Evolutionary conservation across 2,329 filamentous ascomycete species (phyloP).

Genomic region (Clonostachys rhizophaga): DNA sequence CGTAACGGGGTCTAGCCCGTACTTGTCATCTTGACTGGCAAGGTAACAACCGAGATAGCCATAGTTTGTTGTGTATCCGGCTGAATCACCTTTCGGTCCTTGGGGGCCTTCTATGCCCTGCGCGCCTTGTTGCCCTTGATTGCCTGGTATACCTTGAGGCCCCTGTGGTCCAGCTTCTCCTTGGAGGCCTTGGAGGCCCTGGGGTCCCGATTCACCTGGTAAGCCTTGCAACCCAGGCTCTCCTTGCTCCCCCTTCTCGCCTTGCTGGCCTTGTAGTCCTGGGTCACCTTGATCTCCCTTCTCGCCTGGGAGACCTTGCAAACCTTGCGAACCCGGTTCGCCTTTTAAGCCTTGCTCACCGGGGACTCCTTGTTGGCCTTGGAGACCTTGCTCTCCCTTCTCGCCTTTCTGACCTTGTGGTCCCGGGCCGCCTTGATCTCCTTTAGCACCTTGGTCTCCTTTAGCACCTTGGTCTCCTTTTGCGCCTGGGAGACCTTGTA

Average conservation of each 20-base stretch:
- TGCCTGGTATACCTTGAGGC: not conserved
- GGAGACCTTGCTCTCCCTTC: not conserved
- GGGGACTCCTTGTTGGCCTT: not conserved
- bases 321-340: not conserved
- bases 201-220: not conserved
- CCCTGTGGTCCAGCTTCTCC: not conserved
- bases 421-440: not conserved
- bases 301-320: not conserved
- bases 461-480: not conserved
- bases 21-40: too few species aligned
- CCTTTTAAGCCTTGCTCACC: not conserved
- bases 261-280: not conserved
- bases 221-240: too few species aligned
- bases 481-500: not conserved
- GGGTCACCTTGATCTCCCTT: not conserved
- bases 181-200: not conserved
- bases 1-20: too few species aligned
- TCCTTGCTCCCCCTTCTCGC: not conserved
- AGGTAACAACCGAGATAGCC: too few species aligned
- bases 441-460: not conserved
- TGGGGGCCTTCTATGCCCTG: not conserved
- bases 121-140: not conserved
- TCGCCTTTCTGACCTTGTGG: not conserved
- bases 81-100: too few species aligned
- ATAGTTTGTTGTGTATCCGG: too few species aligned